These are phyloP conservation scores for Decorospora gaudefroyi DNA, from an alignment of 2,329 filamentous ascomycete species.

Conservation along the genomic window DNA sequence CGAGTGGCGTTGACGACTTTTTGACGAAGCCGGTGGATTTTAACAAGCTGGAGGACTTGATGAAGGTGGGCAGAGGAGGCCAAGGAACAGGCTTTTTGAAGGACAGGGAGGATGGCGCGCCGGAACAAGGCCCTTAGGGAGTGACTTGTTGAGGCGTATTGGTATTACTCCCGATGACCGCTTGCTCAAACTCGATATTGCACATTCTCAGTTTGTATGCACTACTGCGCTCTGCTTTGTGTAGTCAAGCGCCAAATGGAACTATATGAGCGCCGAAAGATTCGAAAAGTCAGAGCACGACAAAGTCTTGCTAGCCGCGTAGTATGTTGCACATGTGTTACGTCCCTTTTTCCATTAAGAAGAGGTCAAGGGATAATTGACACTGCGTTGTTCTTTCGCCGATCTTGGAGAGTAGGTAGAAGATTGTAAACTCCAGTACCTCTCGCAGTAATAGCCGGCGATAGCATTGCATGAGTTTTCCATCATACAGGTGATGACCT, in stretches of 20 bases:
- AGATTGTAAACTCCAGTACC: constrained; percentile 32
- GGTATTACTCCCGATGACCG: no score
- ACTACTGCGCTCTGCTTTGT: no score
- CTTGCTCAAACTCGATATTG: no score
- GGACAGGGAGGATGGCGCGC: not conserved
- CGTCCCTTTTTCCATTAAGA: constrained; percentile 38
- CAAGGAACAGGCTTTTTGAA: constrained; percentile 12
- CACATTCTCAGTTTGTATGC: no score
- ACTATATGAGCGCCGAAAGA: no score
- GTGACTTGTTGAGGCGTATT: no score
- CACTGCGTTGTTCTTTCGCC: constrained; percentile 48
- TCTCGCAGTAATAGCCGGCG: constrained; percentile 39
- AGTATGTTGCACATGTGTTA: constrained; percentile 47
- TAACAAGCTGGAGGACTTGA: constrained; percentile 19
- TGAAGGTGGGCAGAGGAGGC: constrained; percentile 7
- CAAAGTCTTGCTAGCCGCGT: no score
- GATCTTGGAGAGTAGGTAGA: constrained; percentile 39
- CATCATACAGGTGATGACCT: not conserved
- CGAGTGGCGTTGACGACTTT: constrained; percentile 30
- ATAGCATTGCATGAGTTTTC: constrained; percentile 1
- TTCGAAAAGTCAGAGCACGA: no score
- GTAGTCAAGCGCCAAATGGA: no score
- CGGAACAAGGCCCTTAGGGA: not conserved
- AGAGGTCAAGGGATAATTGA: constrained; percentile 47
- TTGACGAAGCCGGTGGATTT: constrained; percentile 35